Evolutionary conservation across 176 grass and related monocot genomes (phyloP).

Genomic region (Phoenix dactylifera): DNA sequence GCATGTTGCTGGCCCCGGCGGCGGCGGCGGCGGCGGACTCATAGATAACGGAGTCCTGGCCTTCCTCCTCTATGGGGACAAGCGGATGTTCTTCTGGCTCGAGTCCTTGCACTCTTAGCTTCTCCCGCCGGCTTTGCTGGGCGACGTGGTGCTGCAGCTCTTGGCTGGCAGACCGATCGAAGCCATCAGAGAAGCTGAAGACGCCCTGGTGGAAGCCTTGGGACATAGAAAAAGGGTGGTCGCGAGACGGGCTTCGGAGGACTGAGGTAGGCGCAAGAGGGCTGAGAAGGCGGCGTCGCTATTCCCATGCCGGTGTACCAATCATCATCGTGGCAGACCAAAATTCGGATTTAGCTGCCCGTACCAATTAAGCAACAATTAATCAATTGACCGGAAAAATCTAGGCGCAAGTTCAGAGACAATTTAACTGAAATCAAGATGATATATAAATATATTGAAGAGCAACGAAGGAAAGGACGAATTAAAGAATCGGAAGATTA

Average conservation of each 20-base stretch:
- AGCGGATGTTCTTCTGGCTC: slow-evolving; percentile 37
- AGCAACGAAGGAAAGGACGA: too few relatives aligned
- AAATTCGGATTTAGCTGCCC: background rate
- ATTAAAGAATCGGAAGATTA: too few relatives aligned
- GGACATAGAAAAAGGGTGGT: slow-evolving; percentile 59
- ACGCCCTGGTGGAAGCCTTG: slow-evolving; percentile 76
- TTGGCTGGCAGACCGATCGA: slow-evolving; percentile 30
- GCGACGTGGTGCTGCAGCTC: slow-evolving; percentile 54
- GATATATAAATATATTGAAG: too few relatives aligned
- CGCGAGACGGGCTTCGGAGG: background rate
- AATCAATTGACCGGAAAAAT: background rate
- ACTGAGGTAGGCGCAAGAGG: slow-evolving; percentile 4
- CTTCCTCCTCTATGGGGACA: slow-evolving; percentile 41
- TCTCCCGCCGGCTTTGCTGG: slow-evolving; percentile 88
- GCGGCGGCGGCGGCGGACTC: slow-evolving; percentile 29
- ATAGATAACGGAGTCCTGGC: slow-evolving; percentile 38
- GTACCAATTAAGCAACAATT: too few relatives aligned
- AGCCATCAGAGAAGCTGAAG: slow-evolving; percentile 51
- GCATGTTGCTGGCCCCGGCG: slow-evolving; percentile 60
- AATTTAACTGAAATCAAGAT: too few relatives aligned
- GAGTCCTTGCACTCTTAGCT: slow-evolving; percentile 74
- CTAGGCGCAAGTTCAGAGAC: too few relatives aligned
- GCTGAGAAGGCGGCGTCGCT: slow-evolving; percentile 57
- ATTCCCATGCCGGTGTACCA: slow-evolving; percentile 71
- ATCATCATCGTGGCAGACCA: slow-evolving; percentile 3